phyloP scores from a whole-genome alignment of 345 rosid species.

The Cardamine resedifolia region DNA sequence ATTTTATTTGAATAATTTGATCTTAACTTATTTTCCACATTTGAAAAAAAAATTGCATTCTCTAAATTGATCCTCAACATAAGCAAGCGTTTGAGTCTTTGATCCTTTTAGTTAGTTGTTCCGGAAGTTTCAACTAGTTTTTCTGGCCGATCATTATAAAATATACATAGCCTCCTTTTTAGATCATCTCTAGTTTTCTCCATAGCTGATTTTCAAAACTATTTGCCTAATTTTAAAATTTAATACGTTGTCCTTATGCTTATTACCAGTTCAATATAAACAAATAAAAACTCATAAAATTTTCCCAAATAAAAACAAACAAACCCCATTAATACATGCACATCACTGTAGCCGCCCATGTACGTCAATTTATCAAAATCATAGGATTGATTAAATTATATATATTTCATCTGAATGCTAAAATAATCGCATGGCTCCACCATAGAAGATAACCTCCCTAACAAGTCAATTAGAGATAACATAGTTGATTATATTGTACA shows the following conservation, averaged over 20 bases:
- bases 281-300: not conserved
- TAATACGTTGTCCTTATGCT: not conserved
- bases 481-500: constrained; percentile 5
- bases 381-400: not conserved
- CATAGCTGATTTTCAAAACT: not conserved
- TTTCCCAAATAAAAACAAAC: not conserved
- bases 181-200: not conserved
- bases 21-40: not conserved
- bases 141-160: not conserved
- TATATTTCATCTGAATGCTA: not conserved
- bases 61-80: not conserved
- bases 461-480: constrained; percentile 35
- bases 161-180: not conserved
- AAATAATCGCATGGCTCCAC: constrained; percentile 24
- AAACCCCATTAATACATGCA: constrained; percentile 14
- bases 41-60: too few species aligned
- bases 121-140: not conserved
- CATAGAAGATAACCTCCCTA: not conserved
- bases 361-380: constrained; percentile 22
- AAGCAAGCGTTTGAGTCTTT: not conserved
- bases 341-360: constrained; percentile 29
- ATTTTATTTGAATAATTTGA: too few species aligned
- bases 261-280: not conserved
- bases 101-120: not conserved
- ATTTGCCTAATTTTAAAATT: not conserved